These are phyloP conservation scores for Imleria badia DNA, from an alignment of 768 basidiomycete genomes.

Conservation along the genomic window DNA sequence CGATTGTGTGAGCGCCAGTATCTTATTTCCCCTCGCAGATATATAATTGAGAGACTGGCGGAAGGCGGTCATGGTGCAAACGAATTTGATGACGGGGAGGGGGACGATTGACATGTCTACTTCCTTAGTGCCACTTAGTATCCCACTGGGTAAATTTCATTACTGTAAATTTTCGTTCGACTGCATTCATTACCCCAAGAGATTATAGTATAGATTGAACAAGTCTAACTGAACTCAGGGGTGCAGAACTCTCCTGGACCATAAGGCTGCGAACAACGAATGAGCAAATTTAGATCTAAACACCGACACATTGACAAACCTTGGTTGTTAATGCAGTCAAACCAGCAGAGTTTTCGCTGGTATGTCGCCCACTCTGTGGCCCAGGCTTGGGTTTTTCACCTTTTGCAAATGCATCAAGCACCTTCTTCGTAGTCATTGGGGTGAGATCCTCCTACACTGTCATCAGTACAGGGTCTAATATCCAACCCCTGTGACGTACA, in stretches of 20 bases:
- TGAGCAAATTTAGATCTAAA: conserved; percentile 2
- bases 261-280: conserved; percentile 61
- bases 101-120: conserved; percentile 61
- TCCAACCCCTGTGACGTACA: conserved; percentile 44
- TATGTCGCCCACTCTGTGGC: conserved; percentile 82
- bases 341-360: conserved; percentile 92
- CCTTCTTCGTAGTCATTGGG: conserved; percentile 68
- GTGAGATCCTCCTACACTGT: conserved; percentile 76
- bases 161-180: background rate
- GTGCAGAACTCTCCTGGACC: conserved; percentile 89
- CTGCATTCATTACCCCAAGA: background rate
- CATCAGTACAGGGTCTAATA: conserved; percentile 7
- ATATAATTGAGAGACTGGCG: conserved; percentile 65
- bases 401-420: conserved; percentile 75
- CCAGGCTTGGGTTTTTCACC: conserved; percentile 92
- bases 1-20: background rate
- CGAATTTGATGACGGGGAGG: conserved; percentile 80
- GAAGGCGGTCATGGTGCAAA: conserved; percentile 72
- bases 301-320: conserved; percentile 40
- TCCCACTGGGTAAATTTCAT: background rate
- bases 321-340: conserved; percentile 76
- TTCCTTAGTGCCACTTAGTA: background rate
- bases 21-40: conserved; percentile 41
- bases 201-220: background rate
- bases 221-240: conserved; percentile 75